Conservation (phyloP, 495 filamentous ascomycete genomes). For the Aspergillus campestris region DNA sequence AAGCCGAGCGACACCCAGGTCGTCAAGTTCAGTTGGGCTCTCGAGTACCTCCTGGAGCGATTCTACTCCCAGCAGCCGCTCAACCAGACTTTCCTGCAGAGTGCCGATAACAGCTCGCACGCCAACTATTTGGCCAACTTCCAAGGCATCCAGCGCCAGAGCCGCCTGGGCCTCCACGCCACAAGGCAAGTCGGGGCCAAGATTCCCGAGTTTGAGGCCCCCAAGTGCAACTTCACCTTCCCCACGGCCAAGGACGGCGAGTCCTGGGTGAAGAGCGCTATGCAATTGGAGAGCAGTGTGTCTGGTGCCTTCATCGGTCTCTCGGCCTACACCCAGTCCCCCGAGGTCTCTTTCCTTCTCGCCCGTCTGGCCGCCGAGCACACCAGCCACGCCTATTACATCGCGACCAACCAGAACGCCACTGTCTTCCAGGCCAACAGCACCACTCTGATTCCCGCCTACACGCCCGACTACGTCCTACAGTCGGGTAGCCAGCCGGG, state of each 20-base stretch:
- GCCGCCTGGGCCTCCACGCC: constrained; percentile 19
- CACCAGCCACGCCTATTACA: constrained; percentile 15
- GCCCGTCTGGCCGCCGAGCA: constrained; percentile 26
- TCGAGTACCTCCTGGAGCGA: constrained; percentile 17
- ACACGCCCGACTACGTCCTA: constrained; percentile 19
- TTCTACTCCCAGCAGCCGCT: constrained; percentile 17
- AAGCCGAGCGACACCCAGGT: constrained; percentile 14
- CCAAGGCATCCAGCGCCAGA: constrained; percentile 17
- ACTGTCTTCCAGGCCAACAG: constrained; percentile 18
- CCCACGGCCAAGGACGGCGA: constrained; percentile 12
- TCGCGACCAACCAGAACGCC: constrained; percentile 17
- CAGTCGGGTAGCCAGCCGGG: constrained; percentile 15
- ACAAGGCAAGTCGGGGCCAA: constrained; percentile 13
- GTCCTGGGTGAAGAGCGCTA: constrained; percentile 14
- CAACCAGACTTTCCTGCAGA: constrained; percentile 18
- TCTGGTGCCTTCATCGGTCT: constrained; percentile 23
- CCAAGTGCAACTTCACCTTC: constrained; percentile 17
- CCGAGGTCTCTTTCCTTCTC: constrained; percentile 27
- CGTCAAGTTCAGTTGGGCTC: constrained; percentile 17
- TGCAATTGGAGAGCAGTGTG: constrained; percentile 17
- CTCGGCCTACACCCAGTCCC: constrained; percentile 24
- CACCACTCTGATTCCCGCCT: constrained; percentile 18
- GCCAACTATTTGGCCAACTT: constrained; percentile 16
- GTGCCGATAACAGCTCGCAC: constrained; percentile 12
- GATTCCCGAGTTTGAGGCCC: constrained; percentile 12